Conservation (phyloP, 352 stramenopile genomes). For the Pythium aristosporum region DNA sequence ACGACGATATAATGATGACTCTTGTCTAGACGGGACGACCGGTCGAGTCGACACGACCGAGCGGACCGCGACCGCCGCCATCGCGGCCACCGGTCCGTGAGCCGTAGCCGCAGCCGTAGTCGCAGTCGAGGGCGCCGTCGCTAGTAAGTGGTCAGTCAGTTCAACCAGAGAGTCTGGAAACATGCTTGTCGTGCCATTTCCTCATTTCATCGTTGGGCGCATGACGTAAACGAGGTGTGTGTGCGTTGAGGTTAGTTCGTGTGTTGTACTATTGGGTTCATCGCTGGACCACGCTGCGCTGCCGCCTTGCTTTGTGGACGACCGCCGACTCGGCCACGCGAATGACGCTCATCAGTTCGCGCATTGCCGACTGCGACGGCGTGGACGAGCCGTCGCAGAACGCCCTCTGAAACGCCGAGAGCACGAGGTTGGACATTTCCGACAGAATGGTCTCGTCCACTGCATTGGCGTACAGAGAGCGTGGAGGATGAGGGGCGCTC, state of each 20-base stretch:
- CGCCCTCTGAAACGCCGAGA: constrained; percentile 50
- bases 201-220: not conserved
- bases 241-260: not conserved
- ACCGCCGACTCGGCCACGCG: constrained; percentile 25
- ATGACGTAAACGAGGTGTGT: too few relatives aligned
- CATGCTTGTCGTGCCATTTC: not conserved
- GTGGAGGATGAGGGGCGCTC: too few relatives aligned
- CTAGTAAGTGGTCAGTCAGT: not conserved
- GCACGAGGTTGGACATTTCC: constrained; percentile 52
- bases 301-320: constrained; percentile 13
- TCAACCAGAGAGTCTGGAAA: not conserved
- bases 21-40: constrained; percentile 21
- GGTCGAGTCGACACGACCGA: constrained; percentile 27
- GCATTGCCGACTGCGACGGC: not conserved
- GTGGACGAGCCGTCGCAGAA: constrained; percentile 37
- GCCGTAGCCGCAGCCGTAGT: constrained; percentile 45
- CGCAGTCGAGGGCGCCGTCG: constrained; percentile 33
- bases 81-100: constrained; percentile 31
- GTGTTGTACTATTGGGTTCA: not conserved
- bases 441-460: constrained; percentile 46
- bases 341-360: constrained; percentile 22
- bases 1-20: not conserved
- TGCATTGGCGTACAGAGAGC: constrained; percentile 29
- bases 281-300: constrained; percentile 23
- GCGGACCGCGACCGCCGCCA: constrained; percentile 35